Percentiles rank a stretch among this genome's conserved stretches.
phyloP scores from a whole-genome alignment of 1,284 basidiomycete species.

The Butyriboletus regius region DNA sequence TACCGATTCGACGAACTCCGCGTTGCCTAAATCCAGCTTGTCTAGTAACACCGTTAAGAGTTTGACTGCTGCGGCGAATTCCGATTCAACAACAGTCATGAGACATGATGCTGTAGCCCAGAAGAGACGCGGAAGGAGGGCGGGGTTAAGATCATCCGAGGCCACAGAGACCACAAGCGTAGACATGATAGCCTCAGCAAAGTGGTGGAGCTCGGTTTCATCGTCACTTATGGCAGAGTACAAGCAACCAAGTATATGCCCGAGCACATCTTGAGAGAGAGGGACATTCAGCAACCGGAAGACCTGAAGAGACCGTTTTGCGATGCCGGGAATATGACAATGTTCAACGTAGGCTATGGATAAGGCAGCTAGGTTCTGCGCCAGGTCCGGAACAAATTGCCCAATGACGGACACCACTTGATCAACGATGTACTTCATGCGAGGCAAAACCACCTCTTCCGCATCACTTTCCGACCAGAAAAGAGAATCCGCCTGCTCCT shows the following conservation, averaged over 20 bases:
- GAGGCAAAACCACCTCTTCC: slow-evolving; percentile 46
- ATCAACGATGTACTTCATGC: slow-evolving; percentile 65
- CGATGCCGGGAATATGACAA: slow-evolving; percentile 78
- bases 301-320: slow-evolving; percentile 85
- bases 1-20: slow-evolving; percentile 55
- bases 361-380: slow-evolving; percentile 73
- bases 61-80: slow-evolving; percentile 66
- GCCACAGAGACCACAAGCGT: slow-evolving; percentile 69
- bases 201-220: slow-evolving; percentile 65
- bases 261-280: slow-evolving; percentile 68
- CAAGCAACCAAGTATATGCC: slow-evolving; percentile 73
- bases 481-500: slow-evolving; percentile 49
- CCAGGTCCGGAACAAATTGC: slow-evolving; percentile 61
- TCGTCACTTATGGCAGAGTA: slow-evolving; percentile 78
- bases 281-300: slow-evolving; percentile 77
- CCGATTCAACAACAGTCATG: slow-evolving; percentile 74
- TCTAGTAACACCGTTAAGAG: slow-evolving; percentile 67
- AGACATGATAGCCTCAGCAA: slow-evolving; percentile 76
- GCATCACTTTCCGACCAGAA: slow-evolving; percentile 73
- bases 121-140: slow-evolving; percentile 75
- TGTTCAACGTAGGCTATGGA: slow-evolving; percentile 81
- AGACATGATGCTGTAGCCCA: slow-evolving; percentile 82
- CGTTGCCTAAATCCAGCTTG: slow-evolving; percentile 68
- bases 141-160: slow-evolving; percentile 50
- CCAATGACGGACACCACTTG: slow-evolving; percentile 64